A percentile compares a stretch with the other conserved stretches of the same genome.
phyloP scores from a whole-genome alignment of 106 monocot genomes.

The Phalaenopsis aphrodite region DNA sequence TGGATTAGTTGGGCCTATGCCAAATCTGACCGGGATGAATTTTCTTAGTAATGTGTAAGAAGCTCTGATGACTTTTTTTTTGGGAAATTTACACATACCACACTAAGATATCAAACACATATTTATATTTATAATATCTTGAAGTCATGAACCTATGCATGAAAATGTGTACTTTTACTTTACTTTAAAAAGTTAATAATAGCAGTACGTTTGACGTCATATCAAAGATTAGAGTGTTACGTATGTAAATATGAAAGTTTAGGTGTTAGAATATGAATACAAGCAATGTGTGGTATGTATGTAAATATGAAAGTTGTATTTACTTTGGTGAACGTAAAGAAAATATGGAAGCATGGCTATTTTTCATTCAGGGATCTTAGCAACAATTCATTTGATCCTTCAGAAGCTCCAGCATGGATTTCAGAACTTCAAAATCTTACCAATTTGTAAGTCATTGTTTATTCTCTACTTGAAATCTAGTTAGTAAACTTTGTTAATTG shows the following conservation, averaged over 20 bases:
- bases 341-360: slow-evolving; percentile 4
- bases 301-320: background rate
- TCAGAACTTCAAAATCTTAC: slow-evolving; percentile 22
- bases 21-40: slow-evolving; percentile 36
- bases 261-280: too few species aligned
- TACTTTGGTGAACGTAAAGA: slow-evolving; percentile 1
- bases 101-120: too few species aligned
- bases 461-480: background rate
- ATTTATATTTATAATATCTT: too few species aligned
- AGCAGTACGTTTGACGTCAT: too few species aligned
- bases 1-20: slow-evolving; percentile 10
- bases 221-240: too few species aligned
- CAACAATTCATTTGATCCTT: slow-evolving; percentile 30
- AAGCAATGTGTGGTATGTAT: too few species aligned
- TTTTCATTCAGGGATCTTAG: slow-evolving; percentile 21
- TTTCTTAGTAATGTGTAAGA: slow-evolving; percentile 28
- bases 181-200: too few species aligned
- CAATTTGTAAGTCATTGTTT: slow-evolving; percentile 32
- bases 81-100: too few species aligned
- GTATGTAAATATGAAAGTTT: too few species aligned
- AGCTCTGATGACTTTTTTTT: background rate
- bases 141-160: too few species aligned
- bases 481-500: background rate
- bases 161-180: too few species aligned
- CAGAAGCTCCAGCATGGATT: slow-evolving; percentile 50